These are phyloP conservation scores for Blastobotrys elegans DNA, from an alignment of 1,139 yeast genomes.

Conservation along the genomic window DNA sequence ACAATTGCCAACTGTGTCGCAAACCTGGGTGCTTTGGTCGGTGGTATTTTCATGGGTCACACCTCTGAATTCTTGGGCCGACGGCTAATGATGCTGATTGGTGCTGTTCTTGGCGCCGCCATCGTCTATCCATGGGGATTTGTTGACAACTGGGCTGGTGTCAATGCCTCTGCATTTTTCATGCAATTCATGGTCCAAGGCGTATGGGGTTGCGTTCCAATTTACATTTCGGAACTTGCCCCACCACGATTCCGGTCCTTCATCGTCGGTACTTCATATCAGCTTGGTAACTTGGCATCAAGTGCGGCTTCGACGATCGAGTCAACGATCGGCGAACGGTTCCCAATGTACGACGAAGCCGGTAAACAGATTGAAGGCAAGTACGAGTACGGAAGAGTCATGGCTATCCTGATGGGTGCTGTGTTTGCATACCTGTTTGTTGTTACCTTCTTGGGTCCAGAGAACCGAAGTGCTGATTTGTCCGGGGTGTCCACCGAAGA, in stretches of 20 bases:
- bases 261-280: slow-evolving; percentile 50
- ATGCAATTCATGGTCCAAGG: slow-evolving; percentile 81
- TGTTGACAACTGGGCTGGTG: slow-evolving; percentile 42
- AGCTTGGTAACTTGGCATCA: slow-evolving; percentile 56
- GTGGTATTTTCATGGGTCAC: slow-evolving; percentile 63
- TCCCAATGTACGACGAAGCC: slow-evolving; percentile 37
- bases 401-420: slow-evolving; percentile 57
- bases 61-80: slow-evolving; percentile 56
- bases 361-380: slow-evolving; percentile 32
- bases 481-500: neutral
- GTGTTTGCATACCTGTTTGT: slow-evolving; percentile 48
- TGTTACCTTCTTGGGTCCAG: slow-evolving; percentile 68
- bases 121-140: slow-evolving; percentile 74
- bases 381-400: slow-evolving; percentile 44
- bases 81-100: slow-evolving; percentile 50
- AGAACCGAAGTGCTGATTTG: slow-evolving; percentile 44
- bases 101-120: slow-evolving; percentile 65
- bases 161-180: slow-evolving; percentile 75
- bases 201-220: slow-evolving; percentile 83
- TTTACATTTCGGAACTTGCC: slow-evolving; percentile 54
- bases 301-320: slow-evolving; percentile 57
- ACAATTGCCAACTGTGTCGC: slow-evolving; percentile 69
- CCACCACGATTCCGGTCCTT: slow-evolving; percentile 52
- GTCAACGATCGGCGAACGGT: slow-evolving; percentile 46
- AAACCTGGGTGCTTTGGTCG: slow-evolving; percentile 62